These are phyloP conservation scores for Lizonia empirigonia DNA, from an alignment of 2,329 filamentous ascomycete species.

Conservation along the genomic window DNA sequence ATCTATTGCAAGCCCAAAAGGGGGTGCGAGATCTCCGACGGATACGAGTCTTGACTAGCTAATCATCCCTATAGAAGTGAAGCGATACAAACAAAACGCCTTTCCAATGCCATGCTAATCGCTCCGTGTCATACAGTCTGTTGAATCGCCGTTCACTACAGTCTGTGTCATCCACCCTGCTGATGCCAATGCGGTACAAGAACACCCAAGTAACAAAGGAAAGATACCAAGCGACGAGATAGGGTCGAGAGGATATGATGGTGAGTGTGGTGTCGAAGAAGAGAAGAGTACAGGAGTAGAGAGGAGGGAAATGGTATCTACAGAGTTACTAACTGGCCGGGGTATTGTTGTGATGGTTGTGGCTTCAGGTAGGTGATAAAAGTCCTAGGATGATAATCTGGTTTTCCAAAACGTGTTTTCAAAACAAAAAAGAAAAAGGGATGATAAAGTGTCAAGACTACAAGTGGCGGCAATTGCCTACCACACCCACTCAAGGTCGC, in stretches of 20 bases:
- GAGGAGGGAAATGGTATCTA: constrained; percentile 49
- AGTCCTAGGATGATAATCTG: constrained; percentile 32
- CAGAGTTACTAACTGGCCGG: constrained; percentile 44
- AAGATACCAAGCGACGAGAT: constrained; percentile 39
- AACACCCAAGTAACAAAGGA: constrained; percentile 39
- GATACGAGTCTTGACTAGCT: constrained; percentile 51
- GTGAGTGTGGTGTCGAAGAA: constrained; percentile 14
- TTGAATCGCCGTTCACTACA: constrained; percentile 19
- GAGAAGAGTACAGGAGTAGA: constrained; percentile 25
- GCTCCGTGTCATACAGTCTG: constrained; percentile 21
- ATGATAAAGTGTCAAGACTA: constrained; percentile 55
- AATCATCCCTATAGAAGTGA: constrained; percentile 46
- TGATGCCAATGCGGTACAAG: constrained; percentile 31
- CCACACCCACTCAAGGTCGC: constrained; percentile 93
- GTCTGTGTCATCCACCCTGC: constrained; percentile 18
- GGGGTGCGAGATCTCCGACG: constrained; percentile 35
- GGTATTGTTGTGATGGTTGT: constrained; percentile 23
- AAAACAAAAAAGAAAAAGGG: constrained; percentile 33
- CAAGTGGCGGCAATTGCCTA: constrained; percentile 73
- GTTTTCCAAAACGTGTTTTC: constrained; percentile 28
- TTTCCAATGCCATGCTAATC: constrained; percentile 19
- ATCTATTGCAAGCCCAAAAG: constrained; percentile 24
- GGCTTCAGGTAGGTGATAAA: constrained; percentile 21
- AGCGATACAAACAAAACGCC: constrained; percentile 20
- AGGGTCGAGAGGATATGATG: constrained; percentile 29